phyloP scores from a whole-genome alignment of 2,329 filamentous ascomycete genomes.

The Leptographium flavum region DNA sequence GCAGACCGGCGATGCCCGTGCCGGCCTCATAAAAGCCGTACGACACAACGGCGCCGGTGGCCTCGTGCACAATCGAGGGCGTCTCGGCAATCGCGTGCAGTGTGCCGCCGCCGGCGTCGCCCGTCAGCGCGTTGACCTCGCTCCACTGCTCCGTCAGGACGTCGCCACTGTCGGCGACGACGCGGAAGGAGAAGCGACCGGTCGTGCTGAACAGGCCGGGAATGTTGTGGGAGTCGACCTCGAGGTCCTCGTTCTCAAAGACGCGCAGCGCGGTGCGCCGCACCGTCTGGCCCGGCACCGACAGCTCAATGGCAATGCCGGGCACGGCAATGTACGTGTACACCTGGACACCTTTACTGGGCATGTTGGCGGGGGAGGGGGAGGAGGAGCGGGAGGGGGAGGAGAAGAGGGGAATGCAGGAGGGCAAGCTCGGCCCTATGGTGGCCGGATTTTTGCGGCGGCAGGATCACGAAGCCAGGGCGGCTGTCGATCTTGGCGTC shows the following conservation, averaged over 20 bases:
- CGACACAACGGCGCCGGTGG: constrained; percentile 23
- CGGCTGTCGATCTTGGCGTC: too few relatives aligned
- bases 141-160: constrained; percentile 28
- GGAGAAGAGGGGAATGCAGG: neutral
- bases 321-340: constrained; percentile 25
- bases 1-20: constrained; percentile 24
- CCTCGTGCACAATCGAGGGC: constrained; percentile 15
- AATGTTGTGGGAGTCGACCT: constrained; percentile 30
- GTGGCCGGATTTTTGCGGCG: too few relatives aligned
- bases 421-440: too few relatives aligned
- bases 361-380: constrained; percentile 18
- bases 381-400: neutral
- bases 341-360: constrained; percentile 24
- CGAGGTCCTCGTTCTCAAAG: constrained; percentile 25
- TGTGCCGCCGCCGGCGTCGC: constrained; percentile 26
- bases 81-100: constrained; percentile 20
- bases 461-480: too few relatives aligned
- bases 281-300: constrained; percentile 24
- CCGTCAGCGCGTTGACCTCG: constrained; percentile 30
- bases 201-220: constrained; percentile 25
- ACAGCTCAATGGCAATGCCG: constrained; percentile 27
- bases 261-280: constrained; percentile 18
- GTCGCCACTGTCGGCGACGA: constrained; percentile 20
- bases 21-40: constrained; percentile 37
- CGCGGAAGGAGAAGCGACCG: constrained; percentile 28